A percentile compares a stretch with the other conserved stretches of the same genome.
These are phyloP conservation scores for Didymella pinodella DNA, from an alignment of 2,329 filamentous ascomycete species.

Conservation along the genomic window DNA sequence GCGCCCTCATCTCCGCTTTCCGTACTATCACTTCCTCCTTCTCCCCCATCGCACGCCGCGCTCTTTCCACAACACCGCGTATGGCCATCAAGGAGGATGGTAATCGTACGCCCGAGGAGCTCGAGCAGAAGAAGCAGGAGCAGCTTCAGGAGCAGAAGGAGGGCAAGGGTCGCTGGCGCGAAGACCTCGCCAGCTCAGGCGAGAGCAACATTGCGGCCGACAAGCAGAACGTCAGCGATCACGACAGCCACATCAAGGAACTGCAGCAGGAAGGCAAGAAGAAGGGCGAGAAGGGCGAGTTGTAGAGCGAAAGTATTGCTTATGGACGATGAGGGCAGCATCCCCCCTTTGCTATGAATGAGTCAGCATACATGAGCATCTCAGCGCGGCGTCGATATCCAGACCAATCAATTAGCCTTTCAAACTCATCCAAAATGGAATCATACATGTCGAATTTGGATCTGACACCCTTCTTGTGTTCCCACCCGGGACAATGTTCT, in stretches of 20 bases:
- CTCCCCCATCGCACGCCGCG: slow-evolving; percentile 27
- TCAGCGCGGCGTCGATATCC: slow-evolving; percentile 5
- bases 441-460: background rate
- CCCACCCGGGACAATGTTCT: background rate
- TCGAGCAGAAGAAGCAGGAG: slow-evolving; percentile 56
- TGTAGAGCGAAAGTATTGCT: slow-evolving; percentile 16
- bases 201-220: slow-evolving; percentile 56
- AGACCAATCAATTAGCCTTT: slow-evolving; percentile 4
- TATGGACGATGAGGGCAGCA: too few species aligned
- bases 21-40: slow-evolving; percentile 20
- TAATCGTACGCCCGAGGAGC: slow-evolving; percentile 49
- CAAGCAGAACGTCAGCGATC: slow-evolving; percentile 52
- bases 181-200: slow-evolving; percentile 52
- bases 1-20: slow-evolving; percentile 24
- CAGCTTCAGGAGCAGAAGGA: slow-evolving; percentile 54
- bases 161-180: slow-evolving; percentile 55
- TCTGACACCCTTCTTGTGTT: slow-evolving; percentile 6
- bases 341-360: background rate
- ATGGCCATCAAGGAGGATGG: slow-evolving; percentile 53
- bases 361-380: background rate
- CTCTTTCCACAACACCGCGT: slow-evolving; percentile 43
- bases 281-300: slow-evolving; percentile 51
- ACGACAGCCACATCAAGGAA: slow-evolving; percentile 54
- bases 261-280: slow-evolving; percentile 55
- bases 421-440: background rate